Evolutionary conservation across 2,329 filamentous ascomycete species (phyloP).

Genomic region (Leptographium procerum): DNA sequence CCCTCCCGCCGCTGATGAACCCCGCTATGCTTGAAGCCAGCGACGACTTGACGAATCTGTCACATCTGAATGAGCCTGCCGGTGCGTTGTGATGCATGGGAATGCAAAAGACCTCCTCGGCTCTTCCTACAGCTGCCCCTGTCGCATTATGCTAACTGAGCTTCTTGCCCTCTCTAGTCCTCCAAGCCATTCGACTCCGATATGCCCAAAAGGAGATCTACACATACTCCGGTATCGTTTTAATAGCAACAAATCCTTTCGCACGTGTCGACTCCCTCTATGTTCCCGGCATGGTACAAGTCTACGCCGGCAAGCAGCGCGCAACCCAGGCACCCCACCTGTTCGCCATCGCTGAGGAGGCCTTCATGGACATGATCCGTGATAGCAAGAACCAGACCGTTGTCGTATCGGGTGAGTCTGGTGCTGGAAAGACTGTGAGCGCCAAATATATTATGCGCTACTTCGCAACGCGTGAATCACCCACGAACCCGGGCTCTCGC

Average conservation of each 20-base stretch:
- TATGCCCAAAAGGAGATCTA: slow-evolving; percentile 99
- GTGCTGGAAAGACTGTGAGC: slow-evolving; percentile 97
- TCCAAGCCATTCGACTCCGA: slow-evolving; percentile 93
- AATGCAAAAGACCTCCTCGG: neutral
- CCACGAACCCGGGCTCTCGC: slow-evolving; percentile 71
- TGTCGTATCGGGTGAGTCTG: slow-evolving; percentile 97
- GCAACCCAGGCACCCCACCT: slow-evolving; percentile 95
- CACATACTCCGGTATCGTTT: slow-evolving; percentile 96
- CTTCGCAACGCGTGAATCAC: slow-evolving; percentile 92
- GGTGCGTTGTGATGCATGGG: slow-evolving; percentile 42
- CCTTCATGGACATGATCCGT: slow-evolving; percentile 98
- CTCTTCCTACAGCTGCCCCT: slow-evolving; percentile 6
- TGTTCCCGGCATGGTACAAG: slow-evolving; percentile 98
- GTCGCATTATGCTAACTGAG: neutral
- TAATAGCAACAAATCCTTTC: slow-evolving; percentile 97
- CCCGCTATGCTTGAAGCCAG: slow-evolving; percentile 96
- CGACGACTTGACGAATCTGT: slow-evolving; percentile 94
- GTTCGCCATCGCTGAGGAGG: slow-evolving; percentile 97
- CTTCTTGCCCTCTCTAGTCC: slow-evolving; percentile 41
- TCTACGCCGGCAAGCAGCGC: slow-evolving; percentile 93
- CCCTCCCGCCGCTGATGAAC: slow-evolving; percentile 91
- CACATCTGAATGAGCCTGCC: slow-evolving; percentile 95
- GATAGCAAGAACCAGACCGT: slow-evolving; percentile 96
- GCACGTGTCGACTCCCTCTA: slow-evolving; percentile 96
- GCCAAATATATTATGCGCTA: slow-evolving; percentile 99